Conservation (phyloP, 495 filamentous ascomycete species). For the Friedmanniomyces endolithicus region DNA sequence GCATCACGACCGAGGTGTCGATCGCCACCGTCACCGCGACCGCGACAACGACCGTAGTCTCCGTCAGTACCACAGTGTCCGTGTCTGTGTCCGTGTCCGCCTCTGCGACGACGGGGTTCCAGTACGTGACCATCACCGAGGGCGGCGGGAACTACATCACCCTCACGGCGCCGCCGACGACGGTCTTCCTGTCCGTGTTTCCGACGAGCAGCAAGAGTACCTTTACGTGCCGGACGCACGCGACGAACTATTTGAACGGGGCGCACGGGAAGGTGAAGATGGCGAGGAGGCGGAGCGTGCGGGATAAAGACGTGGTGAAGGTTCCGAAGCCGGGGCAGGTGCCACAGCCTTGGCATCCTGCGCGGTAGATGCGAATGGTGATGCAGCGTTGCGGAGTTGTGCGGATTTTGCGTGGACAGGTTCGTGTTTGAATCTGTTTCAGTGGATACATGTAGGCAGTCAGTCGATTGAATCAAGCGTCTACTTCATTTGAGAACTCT, state of each 20-base stretch:
- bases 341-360: too few species aligned
- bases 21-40: conserved; percentile 1
- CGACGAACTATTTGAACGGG: conserved; percentile 19
- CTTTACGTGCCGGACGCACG: conserved; percentile 17
- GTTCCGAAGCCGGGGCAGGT: background rate
- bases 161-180: conserved; percentile 5
- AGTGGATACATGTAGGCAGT: background rate
- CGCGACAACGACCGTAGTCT: conserved; percentile 1
- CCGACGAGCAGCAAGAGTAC: background rate
- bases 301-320: conserved; percentile 2
- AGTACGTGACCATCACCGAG: conserved; percentile 6
- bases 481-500: background rate
- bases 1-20: conserved; percentile 9
- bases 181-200: background rate
- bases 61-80: background rate
- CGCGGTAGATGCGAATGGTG: background rate
- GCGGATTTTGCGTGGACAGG: background rate
- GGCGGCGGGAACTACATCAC: conserved; percentile 6
- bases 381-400: background rate
- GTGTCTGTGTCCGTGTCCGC: background rate
- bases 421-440: background rate
- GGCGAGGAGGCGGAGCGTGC: conserved; percentile 10
- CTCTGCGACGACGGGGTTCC: conserved; percentile 1
- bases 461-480: background rate
- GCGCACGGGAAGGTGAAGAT: background rate